Percentiles rank a stretch among this genome's conserved stretches.
Conservation (phyloP, 2,329 filamentous ascomycete genomes). For the Penicillium fuscoglaucum region DNA sequence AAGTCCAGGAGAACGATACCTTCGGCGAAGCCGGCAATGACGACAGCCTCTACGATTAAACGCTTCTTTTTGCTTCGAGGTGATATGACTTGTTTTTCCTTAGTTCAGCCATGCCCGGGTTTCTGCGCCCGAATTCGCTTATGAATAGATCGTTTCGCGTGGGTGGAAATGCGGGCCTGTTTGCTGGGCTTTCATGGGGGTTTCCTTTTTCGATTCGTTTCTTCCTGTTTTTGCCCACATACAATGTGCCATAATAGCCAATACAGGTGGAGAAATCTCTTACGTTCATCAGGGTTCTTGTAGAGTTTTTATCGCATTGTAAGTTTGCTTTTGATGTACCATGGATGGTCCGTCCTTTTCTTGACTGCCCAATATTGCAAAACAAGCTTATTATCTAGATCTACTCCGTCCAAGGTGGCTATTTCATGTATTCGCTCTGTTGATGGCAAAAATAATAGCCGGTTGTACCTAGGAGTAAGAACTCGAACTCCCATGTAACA, state of each 20-base stretch:
- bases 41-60: slow-evolving; percentile 94
- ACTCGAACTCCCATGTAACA: too few relatives aligned
- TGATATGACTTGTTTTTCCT: slow-evolving; percentile 24
- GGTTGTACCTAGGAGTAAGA: not conserved
- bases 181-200: slow-evolving; percentile 17
- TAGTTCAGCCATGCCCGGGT: slow-evolving; percentile 14
- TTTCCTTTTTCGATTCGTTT: slow-evolving; percentile 22
- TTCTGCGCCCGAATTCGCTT: slow-evolving; percentile 17
- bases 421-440: not conserved
- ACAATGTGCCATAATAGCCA: slow-evolving; percentile 33
- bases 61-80: slow-evolving; percentile 21
- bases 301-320: not conserved
- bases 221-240: slow-evolving; percentile 24
- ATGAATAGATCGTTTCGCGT: slow-evolving; percentile 22
- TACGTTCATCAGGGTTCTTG: slow-evolving; percentile 12
- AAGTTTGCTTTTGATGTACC: not conserved
- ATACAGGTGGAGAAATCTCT: slow-evolving; percentile 23
- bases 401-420: too few relatives aligned
- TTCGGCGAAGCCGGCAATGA: slow-evolving; percentile 90
- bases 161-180: slow-evolving; percentile 22
- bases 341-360: not conserved
- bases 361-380: not conserved
- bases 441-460: not conserved
- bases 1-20: slow-evolving; percentile 55
- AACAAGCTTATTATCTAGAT: not conserved